These are phyloP conservation scores for Trichoderma sp. DNA, from an alignment of 2,329 filamentous ascomycete species.

Conservation along the genomic window DNA sequence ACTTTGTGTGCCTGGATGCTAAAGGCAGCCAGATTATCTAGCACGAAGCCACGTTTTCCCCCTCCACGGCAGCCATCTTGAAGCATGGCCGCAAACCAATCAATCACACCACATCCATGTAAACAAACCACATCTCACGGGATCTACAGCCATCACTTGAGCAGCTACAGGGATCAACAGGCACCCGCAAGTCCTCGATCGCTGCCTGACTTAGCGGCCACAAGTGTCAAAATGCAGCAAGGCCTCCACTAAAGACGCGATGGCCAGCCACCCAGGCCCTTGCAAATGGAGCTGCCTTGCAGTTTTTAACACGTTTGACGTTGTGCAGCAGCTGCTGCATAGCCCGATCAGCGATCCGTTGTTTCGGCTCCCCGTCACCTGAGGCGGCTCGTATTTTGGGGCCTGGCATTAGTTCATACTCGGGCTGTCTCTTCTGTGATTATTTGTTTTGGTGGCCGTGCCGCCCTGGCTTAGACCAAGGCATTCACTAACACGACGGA, in stretches of 20 bases:
- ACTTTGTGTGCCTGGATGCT: background rate
- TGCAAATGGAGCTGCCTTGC: conserved; percentile 16
- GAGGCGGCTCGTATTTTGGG: background rate
- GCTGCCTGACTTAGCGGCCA: conserved; percentile 7
- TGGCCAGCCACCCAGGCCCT: conserved; percentile 1
- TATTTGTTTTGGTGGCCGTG: background rate
- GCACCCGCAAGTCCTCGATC: conserved; percentile 13
- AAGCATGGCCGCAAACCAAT: background rate
- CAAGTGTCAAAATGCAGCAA: background rate
- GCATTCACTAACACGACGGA: background rate
- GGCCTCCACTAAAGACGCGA: background rate
- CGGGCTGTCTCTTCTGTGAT: background rate
- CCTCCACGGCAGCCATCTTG: background rate
- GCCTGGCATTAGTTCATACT: background rate
- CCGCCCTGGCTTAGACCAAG: background rate
- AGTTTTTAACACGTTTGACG: background rate
- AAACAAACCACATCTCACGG: background rate
- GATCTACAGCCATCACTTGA: background rate
- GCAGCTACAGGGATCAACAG: background rate
- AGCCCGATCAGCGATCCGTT: background rate
- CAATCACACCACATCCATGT: background rate
- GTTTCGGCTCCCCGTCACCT: background rate
- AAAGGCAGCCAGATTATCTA: background rate
- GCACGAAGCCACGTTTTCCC: conserved; percentile 1
- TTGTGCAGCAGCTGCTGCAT: conserved; percentile 8